Evolutionary conservation across 192 early-diverging fungal genomes (phyloP).

Genomic region (Gonapodya prolifera): DNA sequence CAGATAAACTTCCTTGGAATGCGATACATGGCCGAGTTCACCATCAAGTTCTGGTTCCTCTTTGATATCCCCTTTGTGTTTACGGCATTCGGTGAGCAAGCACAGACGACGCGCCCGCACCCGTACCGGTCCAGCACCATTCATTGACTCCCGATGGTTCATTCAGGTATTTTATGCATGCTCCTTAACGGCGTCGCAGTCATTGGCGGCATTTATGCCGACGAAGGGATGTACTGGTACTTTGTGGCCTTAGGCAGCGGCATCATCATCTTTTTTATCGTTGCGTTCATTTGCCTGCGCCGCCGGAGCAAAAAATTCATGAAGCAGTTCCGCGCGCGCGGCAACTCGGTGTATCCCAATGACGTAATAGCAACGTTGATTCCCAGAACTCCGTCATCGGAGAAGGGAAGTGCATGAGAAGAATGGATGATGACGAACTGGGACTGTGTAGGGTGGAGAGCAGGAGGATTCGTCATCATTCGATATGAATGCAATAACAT

Average conservation of each 20-base stretch:
- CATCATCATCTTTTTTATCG: neutral
- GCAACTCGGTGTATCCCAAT: neutral
- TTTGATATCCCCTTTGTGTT: neutral
- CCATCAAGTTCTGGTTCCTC: neutral
- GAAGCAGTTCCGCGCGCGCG: neutral
- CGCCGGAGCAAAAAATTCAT: neutral
- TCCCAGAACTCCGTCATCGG: too few species aligned
- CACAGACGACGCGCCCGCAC: neutral
- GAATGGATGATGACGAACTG: too few species aligned
- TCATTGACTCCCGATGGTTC: neutral
- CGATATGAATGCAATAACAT: too few species aligned
- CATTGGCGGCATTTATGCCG: neutral
- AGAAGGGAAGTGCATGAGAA: too few species aligned
- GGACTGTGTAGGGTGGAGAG: too few species aligned
- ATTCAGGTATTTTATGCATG: neutral
- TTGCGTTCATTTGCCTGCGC: neutral
- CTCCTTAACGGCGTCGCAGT: neutral
- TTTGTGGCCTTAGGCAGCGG: neutral
- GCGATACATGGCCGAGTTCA: neutral
- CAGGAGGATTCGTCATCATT: too few species aligned
- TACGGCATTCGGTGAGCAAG: neutral
- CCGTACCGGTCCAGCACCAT: neutral
- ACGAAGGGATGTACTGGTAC: neutral
- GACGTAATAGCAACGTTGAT: too few species aligned
- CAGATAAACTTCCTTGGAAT: neutral